Evolutionary conservation across 768 basidiomycete genomes (phyloP).

Genomic region (Trametes maxima): DNA sequence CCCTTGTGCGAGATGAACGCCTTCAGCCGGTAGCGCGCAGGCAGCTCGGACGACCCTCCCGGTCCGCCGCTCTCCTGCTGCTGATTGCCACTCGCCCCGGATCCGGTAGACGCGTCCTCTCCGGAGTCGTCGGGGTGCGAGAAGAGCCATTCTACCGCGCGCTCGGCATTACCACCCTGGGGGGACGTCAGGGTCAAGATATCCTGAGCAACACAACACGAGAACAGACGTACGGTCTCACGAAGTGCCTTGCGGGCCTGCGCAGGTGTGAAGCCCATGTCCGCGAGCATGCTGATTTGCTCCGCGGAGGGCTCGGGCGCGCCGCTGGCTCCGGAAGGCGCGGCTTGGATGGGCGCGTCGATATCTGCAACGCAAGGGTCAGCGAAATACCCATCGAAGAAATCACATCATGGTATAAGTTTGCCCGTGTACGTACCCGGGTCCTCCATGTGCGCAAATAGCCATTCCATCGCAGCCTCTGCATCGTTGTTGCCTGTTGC

Average conservation of each 20-base stretch:
- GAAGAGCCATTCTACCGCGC: conserved; percentile 96
- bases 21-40: conserved; percentile 79
- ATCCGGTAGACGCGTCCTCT: conserved; percentile 46
- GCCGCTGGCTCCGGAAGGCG: conserved; percentile 32
- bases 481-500: conserved; percentile 80
- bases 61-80: conserved; percentile 30
- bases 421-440: conserved; percentile 52
- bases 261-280: conserved; percentile 89
- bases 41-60: conserved; percentile 61
- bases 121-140: conserved; percentile 88
- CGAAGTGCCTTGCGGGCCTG: conserved; percentile 87
- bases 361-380: conserved; percentile 59
- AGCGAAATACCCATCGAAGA: not conserved
- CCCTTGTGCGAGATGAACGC: conserved; percentile 99
- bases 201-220: not conserved
- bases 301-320: conserved; percentile 64
- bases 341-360: conserved; percentile 67
- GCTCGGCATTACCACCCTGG: conserved; percentile 74
- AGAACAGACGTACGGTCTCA: conserved; percentile 68
- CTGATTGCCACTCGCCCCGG: conserved; percentile 28
- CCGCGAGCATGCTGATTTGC: conserved; percentile 70
- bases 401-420: no score
- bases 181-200: not conserved
- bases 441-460: conserved; percentile 95
- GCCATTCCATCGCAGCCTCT: conserved; percentile 93